Evolutionary conservation across 352 stramenopile genomes (phyloP).

Genomic region (Pythium phragmiticola): DNA sequence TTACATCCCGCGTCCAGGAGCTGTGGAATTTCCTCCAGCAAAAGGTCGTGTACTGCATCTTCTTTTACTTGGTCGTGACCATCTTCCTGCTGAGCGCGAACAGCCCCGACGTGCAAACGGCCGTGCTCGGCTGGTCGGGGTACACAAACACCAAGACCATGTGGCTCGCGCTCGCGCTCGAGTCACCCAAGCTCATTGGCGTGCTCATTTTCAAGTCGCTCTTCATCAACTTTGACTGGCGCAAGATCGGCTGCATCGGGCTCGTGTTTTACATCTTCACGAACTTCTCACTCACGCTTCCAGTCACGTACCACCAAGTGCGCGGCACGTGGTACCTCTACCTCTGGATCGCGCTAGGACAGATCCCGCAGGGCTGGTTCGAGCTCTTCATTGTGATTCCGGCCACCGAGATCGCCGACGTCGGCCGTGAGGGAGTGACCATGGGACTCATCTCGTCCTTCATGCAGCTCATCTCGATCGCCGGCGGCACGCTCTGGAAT

Average conservation of each 20-base stretch:
- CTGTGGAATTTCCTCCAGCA: conserved; percentile 55
- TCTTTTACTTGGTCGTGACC: conserved; percentile 29
- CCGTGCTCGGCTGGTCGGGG: conserved; percentile 21
- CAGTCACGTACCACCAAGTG: conserved; percentile 31
- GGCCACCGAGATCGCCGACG: conserved; percentile 52
- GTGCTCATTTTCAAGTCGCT: conserved; percentile 15
- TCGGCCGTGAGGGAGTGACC: conserved; percentile 50
- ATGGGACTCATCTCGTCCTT: conserved; percentile 45
- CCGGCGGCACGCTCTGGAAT: conserved; percentile 7
- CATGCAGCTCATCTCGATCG: conserved; percentile 32
- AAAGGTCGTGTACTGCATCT: conserved; percentile 39
- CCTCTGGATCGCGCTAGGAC: conserved; percentile 26
- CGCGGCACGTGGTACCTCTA: conserved; percentile 44
- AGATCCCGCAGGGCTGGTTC: conserved; percentile 41
- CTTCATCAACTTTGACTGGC: conserved; percentile 19
- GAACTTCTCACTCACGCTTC: conserved; percentile 13
- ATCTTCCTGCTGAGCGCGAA: conserved; percentile 22
- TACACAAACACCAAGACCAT: not conserved
- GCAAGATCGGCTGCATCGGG: conserved; percentile 13
- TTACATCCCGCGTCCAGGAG: conserved; percentile 28
- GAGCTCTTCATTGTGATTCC: conserved; percentile 39
- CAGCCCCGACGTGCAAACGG: conserved; percentile 22
- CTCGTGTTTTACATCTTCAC: conserved; percentile 15
- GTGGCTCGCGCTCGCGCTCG: not conserved
- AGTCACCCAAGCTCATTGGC: not conserved